phyloP scores from a whole-genome alignment of 805 yeast genomes.

The Candida patagonica region DNA sequence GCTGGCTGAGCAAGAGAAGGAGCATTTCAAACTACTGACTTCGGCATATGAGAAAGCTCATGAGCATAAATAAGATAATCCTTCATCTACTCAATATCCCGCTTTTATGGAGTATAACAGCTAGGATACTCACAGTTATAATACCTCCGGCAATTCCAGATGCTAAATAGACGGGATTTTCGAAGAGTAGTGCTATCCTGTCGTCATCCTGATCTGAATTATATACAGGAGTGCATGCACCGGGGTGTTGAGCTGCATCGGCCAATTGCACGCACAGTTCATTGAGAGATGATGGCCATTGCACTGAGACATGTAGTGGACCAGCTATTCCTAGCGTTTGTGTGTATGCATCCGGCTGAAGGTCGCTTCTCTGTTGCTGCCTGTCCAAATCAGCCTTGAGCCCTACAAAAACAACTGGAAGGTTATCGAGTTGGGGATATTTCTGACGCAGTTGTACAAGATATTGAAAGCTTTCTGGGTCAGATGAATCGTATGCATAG shows the following conservation, averaged over 20 bases:
- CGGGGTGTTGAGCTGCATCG: constrained; percentile 78
- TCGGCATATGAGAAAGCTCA: constrained; percentile 34
- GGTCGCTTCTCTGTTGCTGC: constrained; percentile 80
- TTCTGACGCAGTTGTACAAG: constrained; percentile 58
- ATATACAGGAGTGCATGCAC: constrained; percentile 53
- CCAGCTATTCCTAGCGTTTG: constrained; percentile 56
- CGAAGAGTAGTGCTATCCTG: constrained; percentile 41
- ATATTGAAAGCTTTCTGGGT: constrained; percentile 88
- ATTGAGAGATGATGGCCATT: constrained; percentile 79
- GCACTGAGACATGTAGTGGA: constrained; percentile 83
- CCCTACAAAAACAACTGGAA: constrained; percentile 86
- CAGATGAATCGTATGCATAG: constrained; percentile 85
- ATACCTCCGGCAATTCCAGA: constrained; percentile 5
- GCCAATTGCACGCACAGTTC: constrained; percentile 82
- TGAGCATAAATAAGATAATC: not conserved
- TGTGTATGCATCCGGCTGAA: constrained; percentile 83
- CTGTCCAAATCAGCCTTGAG: constrained; percentile 91
- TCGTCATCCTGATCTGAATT: constrained; percentile 53
- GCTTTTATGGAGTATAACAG: constrained; percentile 5
- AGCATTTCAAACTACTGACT: constrained; percentile 37
- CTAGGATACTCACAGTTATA: not conserved
- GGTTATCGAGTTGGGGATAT: constrained; percentile 47
- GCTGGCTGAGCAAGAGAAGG: constrained; percentile 34
- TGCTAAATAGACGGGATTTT: not conserved
- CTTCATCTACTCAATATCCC: not conserved